phyloP scores from a whole-genome alignment of 345 rosid genomes.

The Dimocarpus longan region DNA sequence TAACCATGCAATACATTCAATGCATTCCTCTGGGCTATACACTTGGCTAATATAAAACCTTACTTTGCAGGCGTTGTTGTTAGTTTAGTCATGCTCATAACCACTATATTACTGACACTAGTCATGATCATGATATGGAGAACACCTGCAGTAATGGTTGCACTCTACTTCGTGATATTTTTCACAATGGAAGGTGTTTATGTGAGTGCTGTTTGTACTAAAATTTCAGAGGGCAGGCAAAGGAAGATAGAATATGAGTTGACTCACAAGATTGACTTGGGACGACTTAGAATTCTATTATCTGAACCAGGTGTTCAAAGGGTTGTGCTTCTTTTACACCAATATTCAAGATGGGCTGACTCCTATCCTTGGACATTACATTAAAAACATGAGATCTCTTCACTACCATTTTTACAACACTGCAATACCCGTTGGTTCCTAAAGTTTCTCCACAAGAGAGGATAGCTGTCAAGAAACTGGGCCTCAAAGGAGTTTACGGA shows the following conservation, averaged over 20 bases:
- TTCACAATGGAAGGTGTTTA: slow-evolving; percentile 81
- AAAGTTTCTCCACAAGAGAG: slow-evolving; percentile 59
- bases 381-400: slow-evolving; percentile 83
- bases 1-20: background rate
- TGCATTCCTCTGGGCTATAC: too few species aligned
- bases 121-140: slow-evolving; percentile 94
- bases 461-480: slow-evolving; percentile 43
- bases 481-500: slow-evolving; percentile 49
- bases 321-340: slow-evolving; percentile 87
- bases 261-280: slow-evolving; percentile 61
- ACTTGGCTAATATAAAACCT: slow-evolving; percentile 1
- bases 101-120: slow-evolving; percentile 65
- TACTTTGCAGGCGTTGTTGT: slow-evolving; percentile 72
- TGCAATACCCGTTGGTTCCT: slow-evolving; percentile 61
- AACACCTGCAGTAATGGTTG: slow-evolving; percentile 57
- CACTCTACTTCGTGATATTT: slow-evolving; percentile 61
- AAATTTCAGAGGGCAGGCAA: slow-evolving; percentile 79
- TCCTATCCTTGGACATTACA: slow-evolving; percentile 73
- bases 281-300: slow-evolving; percentile 52
- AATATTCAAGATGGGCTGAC: slow-evolving; percentile 81
- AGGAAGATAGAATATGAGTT: slow-evolving; percentile 74
- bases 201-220: slow-evolving; percentile 72
- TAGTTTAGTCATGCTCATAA: slow-evolving; percentile 85
- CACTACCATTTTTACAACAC: slow-evolving; percentile 79
- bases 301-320: slow-evolving; percentile 70